Conservation (phyloP, 2,329 filamentous ascomycete genomes). For the Fusarium algeriense region DNA sequence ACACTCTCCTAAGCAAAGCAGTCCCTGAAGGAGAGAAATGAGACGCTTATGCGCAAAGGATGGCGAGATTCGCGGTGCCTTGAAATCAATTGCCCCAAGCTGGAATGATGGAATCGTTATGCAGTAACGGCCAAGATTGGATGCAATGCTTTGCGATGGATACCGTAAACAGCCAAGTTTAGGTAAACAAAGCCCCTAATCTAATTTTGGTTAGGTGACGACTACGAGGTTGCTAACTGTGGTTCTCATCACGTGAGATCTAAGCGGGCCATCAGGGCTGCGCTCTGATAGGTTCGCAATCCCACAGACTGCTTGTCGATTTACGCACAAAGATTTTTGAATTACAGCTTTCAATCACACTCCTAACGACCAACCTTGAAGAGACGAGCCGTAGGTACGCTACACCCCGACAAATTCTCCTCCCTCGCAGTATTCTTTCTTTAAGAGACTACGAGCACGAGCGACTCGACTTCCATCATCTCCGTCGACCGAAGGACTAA, state of each 20-base stretch:
- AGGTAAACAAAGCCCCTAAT: constrained; percentile 42
- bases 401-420: constrained; percentile 40
- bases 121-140: constrained; percentile 41
- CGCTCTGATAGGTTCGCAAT: constrained; percentile 53
- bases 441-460: constrained; percentile 41
- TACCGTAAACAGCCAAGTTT: too few species aligned
- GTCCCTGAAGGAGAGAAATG: constrained; percentile 22
- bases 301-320: constrained; percentile 44
- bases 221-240: too few species aligned
- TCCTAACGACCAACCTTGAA: constrained; percentile 55
- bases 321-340: constrained; percentile 60
- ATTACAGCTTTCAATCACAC: constrained; percentile 38
- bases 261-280: constrained; percentile 1
- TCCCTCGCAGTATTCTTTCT: constrained; percentile 33
- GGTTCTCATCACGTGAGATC: constrained; percentile 46
- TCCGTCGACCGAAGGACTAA: constrained; percentile 47
- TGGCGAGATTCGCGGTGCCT: constrained; percentile 30
- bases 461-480: constrained; percentile 33
- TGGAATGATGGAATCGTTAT: constrained; percentile 46
- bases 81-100: constrained; percentile 14
- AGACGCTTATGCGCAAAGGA: constrained; percentile 36
- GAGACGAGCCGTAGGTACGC: constrained; percentile 59
- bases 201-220: constrained; percentile 33
- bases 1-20: constrained; percentile 22
- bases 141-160: not conserved